Conservation (phyloP, 257 asterid species). For the Nemophila menziesii region DNA sequence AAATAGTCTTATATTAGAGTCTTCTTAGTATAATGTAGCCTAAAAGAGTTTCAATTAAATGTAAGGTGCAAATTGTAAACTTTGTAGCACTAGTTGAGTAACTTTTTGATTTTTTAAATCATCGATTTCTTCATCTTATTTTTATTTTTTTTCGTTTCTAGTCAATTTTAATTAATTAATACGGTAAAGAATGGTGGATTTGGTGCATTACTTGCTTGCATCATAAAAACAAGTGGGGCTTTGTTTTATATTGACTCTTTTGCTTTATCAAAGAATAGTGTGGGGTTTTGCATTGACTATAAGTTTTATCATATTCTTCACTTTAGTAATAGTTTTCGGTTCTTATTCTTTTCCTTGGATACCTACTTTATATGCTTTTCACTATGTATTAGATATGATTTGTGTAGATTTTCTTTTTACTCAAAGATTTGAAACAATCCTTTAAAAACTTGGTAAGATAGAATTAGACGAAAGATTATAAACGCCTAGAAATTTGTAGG, state of each 20-base stretch:
- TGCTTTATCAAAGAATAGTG: neutral
- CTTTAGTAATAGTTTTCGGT: slow-evolving; percentile 1
- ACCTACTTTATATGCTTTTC: neutral
- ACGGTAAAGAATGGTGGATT: slow-evolving; percentile 9
- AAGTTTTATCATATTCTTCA: neutral
- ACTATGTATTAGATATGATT: neutral
- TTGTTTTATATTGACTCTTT: slow-evolving; percentile 1
- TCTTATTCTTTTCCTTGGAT: slow-evolving; percentile 10
- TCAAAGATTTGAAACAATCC: too few species aligned
- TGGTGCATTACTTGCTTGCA: slow-evolving; percentile 5
- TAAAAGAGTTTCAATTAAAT: neutral
- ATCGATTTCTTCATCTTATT: neutral
- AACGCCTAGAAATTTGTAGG: too few species aligned
- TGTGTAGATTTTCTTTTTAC: slow-evolving; percentile 7
- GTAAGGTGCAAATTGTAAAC: slow-evolving; percentile 11
- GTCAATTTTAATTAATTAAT: slow-evolving; percentile 2
- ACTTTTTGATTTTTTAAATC: neutral
- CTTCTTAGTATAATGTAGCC: slow-evolving; percentile 30
- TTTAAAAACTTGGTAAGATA: slow-evolving; percentile 11
- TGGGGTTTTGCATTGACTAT: neutral
- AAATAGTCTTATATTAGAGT: slow-evolving; percentile 48
- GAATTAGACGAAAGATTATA: neutral
- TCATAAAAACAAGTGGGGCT: slow-evolving; percentile 6
- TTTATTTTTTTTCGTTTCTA: neutral
- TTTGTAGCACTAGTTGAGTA: slow-evolving; percentile 6